Conservation (phyloP, 2,329 filamentous ascomycete genomes). For the Aureobasidium sp. region DNA sequence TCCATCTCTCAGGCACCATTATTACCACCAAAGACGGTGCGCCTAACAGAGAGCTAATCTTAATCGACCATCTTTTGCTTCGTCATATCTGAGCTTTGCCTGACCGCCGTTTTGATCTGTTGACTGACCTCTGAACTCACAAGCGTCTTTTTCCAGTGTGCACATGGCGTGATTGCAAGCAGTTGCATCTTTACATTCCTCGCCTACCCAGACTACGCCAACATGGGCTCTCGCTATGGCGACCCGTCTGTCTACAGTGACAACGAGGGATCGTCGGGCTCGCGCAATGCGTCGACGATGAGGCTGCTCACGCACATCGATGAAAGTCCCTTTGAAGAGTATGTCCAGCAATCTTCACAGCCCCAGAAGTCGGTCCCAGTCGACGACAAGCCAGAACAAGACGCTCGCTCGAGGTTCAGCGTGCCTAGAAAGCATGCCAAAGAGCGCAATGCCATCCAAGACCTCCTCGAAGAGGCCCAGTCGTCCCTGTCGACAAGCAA, state of each 20-base stretch:
- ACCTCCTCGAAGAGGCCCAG: conserved; percentile 10
- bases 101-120: background rate
- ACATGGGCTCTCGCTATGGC: conserved; percentile 25
- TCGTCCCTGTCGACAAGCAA: background rate
- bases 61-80: background rate
- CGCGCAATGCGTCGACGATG: conserved; percentile 41
- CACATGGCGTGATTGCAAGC: background rate
- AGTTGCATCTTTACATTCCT: conserved; percentile 9
- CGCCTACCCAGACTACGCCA: background rate
- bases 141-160: conserved; percentile 2
- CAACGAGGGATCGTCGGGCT: conserved; percentile 32
- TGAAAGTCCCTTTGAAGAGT: conserved; percentile 35
- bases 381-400: background rate
- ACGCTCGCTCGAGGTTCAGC: conserved; percentile 20
- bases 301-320: conserved; percentile 43
- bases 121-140: conserved; percentile 6
- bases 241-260: conserved; percentile 39
- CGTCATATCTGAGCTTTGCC: background rate
- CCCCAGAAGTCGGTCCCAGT: conserved; percentile 8
- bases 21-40: background rate
- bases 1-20: background rate
- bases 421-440: conserved; percentile 19
- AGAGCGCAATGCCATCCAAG: conserved; percentile 19
- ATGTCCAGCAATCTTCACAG: conserved; percentile 28
- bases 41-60: background rate